Evolutionary conservation across 176 grass and related monocot species (phyloP), one percentile per base, ranked within the genome.

Genomic region (Phoenix roebelenii): DNA sequence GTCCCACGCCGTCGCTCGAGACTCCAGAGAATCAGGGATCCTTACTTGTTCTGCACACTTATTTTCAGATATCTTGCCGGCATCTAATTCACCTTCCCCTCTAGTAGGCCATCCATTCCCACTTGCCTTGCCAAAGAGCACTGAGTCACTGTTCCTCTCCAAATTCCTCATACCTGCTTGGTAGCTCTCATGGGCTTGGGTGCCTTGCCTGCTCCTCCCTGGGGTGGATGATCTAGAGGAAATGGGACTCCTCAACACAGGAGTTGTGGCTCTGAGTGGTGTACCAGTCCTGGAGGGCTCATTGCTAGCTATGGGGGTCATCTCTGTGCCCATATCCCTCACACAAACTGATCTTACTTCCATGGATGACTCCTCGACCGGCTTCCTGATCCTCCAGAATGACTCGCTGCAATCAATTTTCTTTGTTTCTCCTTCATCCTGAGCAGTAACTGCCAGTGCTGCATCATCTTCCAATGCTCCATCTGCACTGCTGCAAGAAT

Each of bases 241-340:
- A 0, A 95, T 84, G 0, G 90, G 89, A 18, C 85, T 95, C 59
- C 70, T 68, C 9, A 81, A n/a, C 1, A 95, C 90, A 1, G 90
- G 91, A 24, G 91, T 96, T 15, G 80, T 82, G 6, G 86, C 77
- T 0, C 86, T 74, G 56, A 90, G 69, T 2, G 92, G 92, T 32
- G 86, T 96, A 51, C 77, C 83, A 0, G 92, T 84, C 68, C 92
- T 82, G 30, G 92, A 96, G 59, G 92, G 92, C 71, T 96, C 92
- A 62, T 96, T 90, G 71, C 92, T 96, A 16, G 92, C 92, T 5
- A 96, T 96, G n/a, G 92, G 92, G 0, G 92, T 96, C 92, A 90
- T 96, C 72, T 96, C 92, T 3, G 92, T 96, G n/a, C 92, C 92
- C 77, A 90, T 87, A 61, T 96, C 92, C 49, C 92, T 74, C 58